Percentiles rank a stretch among this genome's conserved stretches.
Conservation (phyloP, 2,329 filamentous ascomycete species). For the Diaporthe eres region DNA sequence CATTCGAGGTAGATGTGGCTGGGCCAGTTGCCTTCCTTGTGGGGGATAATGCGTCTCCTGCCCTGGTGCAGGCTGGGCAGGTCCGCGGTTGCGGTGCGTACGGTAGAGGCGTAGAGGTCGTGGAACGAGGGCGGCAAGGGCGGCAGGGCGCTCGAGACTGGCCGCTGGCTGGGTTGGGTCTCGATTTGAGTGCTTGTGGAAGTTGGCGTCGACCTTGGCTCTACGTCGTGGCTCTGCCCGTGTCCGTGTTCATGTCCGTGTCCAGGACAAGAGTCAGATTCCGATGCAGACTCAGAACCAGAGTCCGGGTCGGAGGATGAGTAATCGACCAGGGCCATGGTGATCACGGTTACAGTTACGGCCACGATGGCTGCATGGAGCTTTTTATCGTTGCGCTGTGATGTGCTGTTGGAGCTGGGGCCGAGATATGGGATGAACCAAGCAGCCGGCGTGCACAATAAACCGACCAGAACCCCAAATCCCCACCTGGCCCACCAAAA, state of each 20-base stretch:
- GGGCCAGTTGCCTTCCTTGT: constrained; percentile 92
- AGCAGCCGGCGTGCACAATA: too few relatives aligned
- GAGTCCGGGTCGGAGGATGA: constrained; percentile 47
- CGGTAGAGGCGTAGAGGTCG: constrained; percentile 88
- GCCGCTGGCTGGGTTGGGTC: neutral
- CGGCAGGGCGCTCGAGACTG: neutral
- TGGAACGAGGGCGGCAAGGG: constrained; percentile 86
- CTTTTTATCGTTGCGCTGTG: neutral
- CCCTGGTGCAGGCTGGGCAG: constrained; percentile 89
- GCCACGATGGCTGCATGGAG: neutral
- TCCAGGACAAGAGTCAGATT: neutral
- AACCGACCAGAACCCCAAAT: too few relatives aligned
- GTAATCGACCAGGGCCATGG: constrained; percentile 59
- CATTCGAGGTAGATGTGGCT: constrained; percentile 95
- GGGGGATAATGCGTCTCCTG: constrained; percentile 84
- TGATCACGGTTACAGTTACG: neutral
- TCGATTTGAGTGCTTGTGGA: neutral
- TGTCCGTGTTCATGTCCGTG: neutral
- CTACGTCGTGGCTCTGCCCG: neutral
- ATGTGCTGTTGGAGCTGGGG: neutral
- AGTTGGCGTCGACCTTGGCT: neutral
- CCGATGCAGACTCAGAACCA: neutral
- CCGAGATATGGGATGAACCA: constrained; percentile 10
- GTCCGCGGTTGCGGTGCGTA: constrained; percentile 82
- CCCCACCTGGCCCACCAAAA: too few relatives aligned